A percentile compares a stretch with the other conserved stretches of the same genome.
phyloP scores from a whole-genome alignment of 2,329 filamentous ascomycete genomes.

The Aspergillus puulaauensis region DNA sequence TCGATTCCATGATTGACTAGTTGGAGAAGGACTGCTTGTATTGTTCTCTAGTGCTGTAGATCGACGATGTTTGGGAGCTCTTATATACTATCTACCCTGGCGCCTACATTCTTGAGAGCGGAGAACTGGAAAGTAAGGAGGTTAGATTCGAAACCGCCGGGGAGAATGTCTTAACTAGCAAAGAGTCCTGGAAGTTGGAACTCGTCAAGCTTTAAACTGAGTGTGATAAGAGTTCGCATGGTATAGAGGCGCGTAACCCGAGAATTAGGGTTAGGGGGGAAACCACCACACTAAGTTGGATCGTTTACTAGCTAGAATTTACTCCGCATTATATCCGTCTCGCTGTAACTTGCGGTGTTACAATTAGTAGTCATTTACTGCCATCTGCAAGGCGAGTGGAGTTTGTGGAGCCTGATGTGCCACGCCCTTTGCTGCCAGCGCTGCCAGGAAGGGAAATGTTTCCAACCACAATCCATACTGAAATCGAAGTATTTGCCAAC shows the following conservation, averaged over 20 bases:
- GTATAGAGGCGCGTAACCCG: background rate
- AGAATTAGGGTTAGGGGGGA: background rate
- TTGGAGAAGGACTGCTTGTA: background rate
- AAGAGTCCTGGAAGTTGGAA: background rate
- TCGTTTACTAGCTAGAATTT: background rate
- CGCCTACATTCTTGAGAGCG: background rate
- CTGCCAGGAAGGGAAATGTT: no score
- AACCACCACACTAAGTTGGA: background rate
- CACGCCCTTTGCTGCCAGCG: no score
- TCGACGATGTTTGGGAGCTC: background rate
- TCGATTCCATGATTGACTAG: background rate
- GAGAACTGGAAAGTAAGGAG: background rate
- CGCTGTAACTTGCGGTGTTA: background rate
- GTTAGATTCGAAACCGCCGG: background rate
- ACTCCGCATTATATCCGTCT: background rate
- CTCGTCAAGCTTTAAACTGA: background rate
- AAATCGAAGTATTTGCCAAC: no score
- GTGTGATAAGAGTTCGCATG: background rate
- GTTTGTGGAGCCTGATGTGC: no score
- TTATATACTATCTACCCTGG: background rate
- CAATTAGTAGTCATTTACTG: no score
- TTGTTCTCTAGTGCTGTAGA: background rate
- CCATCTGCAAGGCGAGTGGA: background rate
- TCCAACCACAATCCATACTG: no score
- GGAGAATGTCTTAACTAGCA: background rate